Evolutionary conservation across 129 eudicot genomes (phyloP).

Genomic region (Helianthus annuus): DNA sequence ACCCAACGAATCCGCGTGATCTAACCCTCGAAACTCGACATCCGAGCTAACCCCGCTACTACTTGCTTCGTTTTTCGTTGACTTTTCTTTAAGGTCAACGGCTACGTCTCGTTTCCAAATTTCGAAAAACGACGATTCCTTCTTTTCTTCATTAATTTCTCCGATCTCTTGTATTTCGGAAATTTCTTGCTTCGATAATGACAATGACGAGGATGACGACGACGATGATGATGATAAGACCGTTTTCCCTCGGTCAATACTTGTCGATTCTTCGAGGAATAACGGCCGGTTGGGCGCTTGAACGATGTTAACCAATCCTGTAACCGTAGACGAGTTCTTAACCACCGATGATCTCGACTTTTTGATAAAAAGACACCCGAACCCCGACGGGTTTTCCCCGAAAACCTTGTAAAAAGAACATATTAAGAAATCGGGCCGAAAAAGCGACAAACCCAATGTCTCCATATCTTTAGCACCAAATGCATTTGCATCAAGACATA

Average conservation of each 20-base stretch:
- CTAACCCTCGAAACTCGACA: slow-evolving; percentile 57
- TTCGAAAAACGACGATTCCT: slow-evolving; percentile 26
- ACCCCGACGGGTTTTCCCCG: slow-evolving; percentile 87
- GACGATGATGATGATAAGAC: background rate
- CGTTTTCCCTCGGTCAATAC: slow-evolving; percentile 8
- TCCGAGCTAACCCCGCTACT: slow-evolving; percentile 30
- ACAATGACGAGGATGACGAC: slow-evolving; percentile 16
- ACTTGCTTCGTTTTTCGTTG: slow-evolving; percentile 32
- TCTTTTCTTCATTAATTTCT: slow-evolving; percentile 26
- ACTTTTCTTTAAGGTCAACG: slow-evolving; percentile 18
- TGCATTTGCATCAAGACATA: slow-evolving; percentile 75
- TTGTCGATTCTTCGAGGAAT: slow-evolving; percentile 26
- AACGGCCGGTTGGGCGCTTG: slow-evolving; percentile 37
- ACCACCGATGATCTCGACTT: slow-evolving; percentile 55
- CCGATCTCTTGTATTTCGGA: slow-evolving; percentile 33
- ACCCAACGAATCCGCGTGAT: slow-evolving; percentile 77
- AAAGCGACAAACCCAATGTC: slow-evolving; percentile 77
- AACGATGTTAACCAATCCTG: slow-evolving; percentile 55
- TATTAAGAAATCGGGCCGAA: slow-evolving; percentile 74
- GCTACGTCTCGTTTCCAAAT: slow-evolving; percentile 34
- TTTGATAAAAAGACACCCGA: slow-evolving; percentile 76
- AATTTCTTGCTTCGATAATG: slow-evolving; percentile 14
- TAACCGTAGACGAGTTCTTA: slow-evolving; percentile 40
- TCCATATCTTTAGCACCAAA: slow-evolving; percentile 91
- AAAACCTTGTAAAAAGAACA: slow-evolving; percentile 85